Conservation (phyloP, 2,329 filamentous ascomycete genomes). For the Cyphellophora attinorum region DNA sequence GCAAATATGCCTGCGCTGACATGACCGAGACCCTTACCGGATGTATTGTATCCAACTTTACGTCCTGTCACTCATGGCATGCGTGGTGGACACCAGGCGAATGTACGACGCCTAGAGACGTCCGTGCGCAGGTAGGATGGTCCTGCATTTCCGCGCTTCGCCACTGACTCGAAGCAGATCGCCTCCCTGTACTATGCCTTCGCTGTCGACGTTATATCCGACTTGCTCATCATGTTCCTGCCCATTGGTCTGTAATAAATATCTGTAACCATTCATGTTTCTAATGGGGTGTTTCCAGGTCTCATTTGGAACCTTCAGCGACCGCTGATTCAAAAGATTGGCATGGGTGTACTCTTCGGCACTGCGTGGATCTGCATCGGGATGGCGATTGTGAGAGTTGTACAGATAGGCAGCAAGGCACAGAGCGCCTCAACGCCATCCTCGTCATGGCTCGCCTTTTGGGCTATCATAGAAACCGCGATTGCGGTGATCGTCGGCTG, state of each 20-base stretch:
- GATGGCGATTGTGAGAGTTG: constrained; percentile 7
- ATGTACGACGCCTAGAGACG: constrained; percentile 2
- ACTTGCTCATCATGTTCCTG: constrained; percentile 8
- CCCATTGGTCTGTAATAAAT: too few species aligned
- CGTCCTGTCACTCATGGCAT: constrained; percentile 25
- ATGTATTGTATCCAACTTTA: constrained; percentile 26
- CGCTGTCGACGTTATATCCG: constrained; percentile 8
- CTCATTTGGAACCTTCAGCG: constrained; percentile 6
- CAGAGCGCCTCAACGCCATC: not conserved
- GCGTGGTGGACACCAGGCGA: constrained; percentile 24
- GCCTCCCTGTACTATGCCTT: constrained; percentile 6
- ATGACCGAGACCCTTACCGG: constrained; percentile 28
- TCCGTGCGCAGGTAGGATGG: too few species aligned
- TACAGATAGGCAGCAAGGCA: constrained; percentile 4
- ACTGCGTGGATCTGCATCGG: constrained; percentile 6
- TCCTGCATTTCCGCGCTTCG: too few species aligned
- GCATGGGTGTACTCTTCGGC: constrained; percentile 6
- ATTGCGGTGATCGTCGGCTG: constrained; percentile 10
- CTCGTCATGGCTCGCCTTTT: constrained; percentile 6
- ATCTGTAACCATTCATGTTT: not conserved
- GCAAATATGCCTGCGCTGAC: not conserved
- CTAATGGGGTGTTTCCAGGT: not conserved
- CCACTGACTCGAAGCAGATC: too few species aligned
- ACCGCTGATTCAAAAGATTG: constrained; percentile 5
- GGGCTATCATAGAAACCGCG: constrained; percentile 7